Evolutionary conservation across 805 yeast genomes (phyloP).

Genomic region (Kurtzmaniella fragi): DNA sequence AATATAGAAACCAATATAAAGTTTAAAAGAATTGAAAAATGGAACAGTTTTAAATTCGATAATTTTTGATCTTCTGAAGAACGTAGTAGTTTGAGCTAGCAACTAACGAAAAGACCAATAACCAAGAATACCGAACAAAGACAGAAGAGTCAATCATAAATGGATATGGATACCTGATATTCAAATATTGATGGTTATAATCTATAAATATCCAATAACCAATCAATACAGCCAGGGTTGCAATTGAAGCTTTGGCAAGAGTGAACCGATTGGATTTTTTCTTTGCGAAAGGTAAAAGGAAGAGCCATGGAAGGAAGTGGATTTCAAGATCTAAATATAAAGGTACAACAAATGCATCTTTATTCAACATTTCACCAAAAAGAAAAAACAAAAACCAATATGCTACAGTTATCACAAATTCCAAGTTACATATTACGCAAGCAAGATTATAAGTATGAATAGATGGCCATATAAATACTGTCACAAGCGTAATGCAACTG

Average conservation of each 20-base stretch:
- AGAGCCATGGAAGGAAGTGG: constrained; percentile 21
- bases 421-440: constrained; percentile 13
- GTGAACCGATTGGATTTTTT: constrained; percentile 2
- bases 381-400: constrained; percentile 17
- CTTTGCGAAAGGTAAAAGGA: constrained; percentile 8
- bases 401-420: constrained; percentile 16
- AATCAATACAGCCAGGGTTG: constrained; percentile 6
- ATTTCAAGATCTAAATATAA: constrained; percentile 16
- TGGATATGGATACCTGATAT: constrained; percentile 15
- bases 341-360: constrained; percentile 12
- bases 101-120: constrained; percentile 5
- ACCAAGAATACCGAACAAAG: constrained; percentile 7
- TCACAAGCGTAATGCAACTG: constrained; percentile 2
- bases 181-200: constrained; percentile 3
- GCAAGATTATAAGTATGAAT: constrained; percentile 1
- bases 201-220: constrained; percentile 15
- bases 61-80: neutral
- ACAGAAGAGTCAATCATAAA: constrained; percentile 7
- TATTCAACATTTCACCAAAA: constrained; percentile 13
- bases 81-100: neutral
- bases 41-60: neutral
- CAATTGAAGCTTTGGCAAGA: constrained; percentile 1
- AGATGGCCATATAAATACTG: constrained; percentile 2
- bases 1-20: no score
- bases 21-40: neutral